Conservation (phyloP, 306 rosid species). For the Vigna trinervia region DNA sequence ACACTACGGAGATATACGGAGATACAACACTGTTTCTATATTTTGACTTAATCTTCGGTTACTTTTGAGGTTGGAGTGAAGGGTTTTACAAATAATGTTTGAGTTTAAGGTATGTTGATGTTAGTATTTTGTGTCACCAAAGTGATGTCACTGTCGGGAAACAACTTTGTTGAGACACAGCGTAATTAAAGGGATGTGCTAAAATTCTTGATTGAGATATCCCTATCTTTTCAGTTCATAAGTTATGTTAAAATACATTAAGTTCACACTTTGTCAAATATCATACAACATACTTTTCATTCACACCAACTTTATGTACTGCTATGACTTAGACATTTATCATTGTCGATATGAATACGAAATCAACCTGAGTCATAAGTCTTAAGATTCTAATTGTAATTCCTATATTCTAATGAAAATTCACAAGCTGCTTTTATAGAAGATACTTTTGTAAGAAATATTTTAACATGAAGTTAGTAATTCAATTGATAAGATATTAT, state of each 20-base stretch:
- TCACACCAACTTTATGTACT: neutral
- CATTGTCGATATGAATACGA: conserved; percentile 1
- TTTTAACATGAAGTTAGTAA: too few relatives aligned
- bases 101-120: conserved; percentile 2
- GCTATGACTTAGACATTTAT: neutral
- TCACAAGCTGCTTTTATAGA: too few relatives aligned
- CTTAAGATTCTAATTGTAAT: neutral
- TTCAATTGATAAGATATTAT: too few relatives aligned
- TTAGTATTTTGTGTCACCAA: neutral
- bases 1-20: too few relatives aligned
- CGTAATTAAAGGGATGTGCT: conserved; percentile 47
- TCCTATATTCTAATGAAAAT: too few relatives aligned
- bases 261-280: neutral
- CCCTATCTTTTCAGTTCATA: conserved; percentile 24
- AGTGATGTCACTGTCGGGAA: conserved; percentile 11
- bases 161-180: neutral
- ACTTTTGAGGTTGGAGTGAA: too few relatives aligned
- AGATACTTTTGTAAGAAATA: too few relatives aligned
- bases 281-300: conserved; percentile 1
- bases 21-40: too few relatives aligned
- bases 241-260: neutral
- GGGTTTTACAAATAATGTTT: neutral
- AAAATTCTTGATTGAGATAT: conserved; percentile 34
- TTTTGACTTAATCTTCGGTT: too few relatives aligned
- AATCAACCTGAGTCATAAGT: neutral